Evolutionary conservation across 2,329 filamentous ascomycete genomes (phyloP).

Genomic region (Diplocarpon rosae): DNA sequence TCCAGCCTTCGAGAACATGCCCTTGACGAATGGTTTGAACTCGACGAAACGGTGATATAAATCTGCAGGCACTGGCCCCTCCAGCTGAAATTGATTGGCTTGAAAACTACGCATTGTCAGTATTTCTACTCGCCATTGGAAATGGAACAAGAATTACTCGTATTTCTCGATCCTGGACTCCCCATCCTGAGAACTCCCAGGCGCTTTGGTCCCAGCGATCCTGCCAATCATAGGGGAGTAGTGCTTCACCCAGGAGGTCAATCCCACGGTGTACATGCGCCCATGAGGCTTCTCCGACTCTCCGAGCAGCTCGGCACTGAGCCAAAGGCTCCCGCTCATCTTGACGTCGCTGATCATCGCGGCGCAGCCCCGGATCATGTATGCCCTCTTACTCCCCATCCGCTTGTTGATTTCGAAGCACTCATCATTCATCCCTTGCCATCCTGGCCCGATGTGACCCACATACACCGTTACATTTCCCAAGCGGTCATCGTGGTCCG

Average conservation of each 20-base stretch:
- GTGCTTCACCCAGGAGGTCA: slow-evolving; percentile 67
- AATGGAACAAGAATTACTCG: slow-evolving; percentile 45
- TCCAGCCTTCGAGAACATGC: slow-evolving; percentile 74
- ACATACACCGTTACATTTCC: slow-evolving; percentile 72
- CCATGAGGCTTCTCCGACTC: slow-evolving; percentile 57
- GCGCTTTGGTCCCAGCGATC: slow-evolving; percentile 60
- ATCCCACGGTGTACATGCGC: slow-evolving; percentile 70
- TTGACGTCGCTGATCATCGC: slow-evolving; percentile 51
- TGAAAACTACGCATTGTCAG: slow-evolving; percentile 56
- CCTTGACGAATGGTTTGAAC: slow-evolving; percentile 79
- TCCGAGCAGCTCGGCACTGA: slow-evolving; percentile 72
- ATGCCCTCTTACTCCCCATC: slow-evolving; percentile 78
- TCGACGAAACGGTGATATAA: slow-evolving; percentile 91
- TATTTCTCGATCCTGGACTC: slow-evolving; percentile 54
- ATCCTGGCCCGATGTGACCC: slow-evolving; percentile 47
- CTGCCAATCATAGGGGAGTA: slow-evolving; percentile 83
- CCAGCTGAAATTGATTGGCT: slow-evolving; percentile 80
- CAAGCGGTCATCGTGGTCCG: slow-evolving; percentile 76
- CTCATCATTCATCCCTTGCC: slow-evolving; percentile 54
- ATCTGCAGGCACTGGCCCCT: slow-evolving; percentile 66
- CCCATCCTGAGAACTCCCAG: slow-evolving; percentile 38
- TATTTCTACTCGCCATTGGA: not conserved
- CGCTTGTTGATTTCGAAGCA: slow-evolving; percentile 69
- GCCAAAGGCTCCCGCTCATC: slow-evolving; percentile 57
- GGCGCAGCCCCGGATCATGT: slow-evolving; percentile 58